phyloP scores from a whole-genome alignment of 257 asterid species.

The Plantago ovata region DNA sequence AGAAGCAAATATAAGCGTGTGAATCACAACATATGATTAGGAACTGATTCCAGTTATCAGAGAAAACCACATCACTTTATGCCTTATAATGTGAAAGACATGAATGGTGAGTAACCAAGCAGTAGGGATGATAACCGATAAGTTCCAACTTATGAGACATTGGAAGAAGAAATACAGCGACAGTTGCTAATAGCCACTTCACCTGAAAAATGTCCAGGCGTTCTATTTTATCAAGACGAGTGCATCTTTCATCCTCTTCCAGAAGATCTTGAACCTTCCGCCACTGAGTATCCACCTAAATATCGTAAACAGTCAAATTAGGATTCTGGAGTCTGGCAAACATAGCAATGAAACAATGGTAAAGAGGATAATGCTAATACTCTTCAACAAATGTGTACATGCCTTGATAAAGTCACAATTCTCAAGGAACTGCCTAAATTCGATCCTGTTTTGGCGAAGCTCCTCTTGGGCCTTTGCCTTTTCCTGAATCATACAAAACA shows the following conservation, averaged over 20 bases:
- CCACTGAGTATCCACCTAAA: constrained; percentile 95
- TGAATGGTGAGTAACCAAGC: too few relatives aligned
- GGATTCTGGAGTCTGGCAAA: background rate
- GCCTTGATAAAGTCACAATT: constrained; percentile 86
- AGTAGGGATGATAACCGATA: background rate
- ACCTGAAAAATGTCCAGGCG: constrained; percentile 95
- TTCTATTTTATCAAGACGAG: constrained; percentile 83
- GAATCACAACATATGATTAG: constrained; percentile 2
- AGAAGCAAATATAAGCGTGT: constrained; percentile 18
- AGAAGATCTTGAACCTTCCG: constrained; percentile 92
- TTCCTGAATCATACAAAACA: constrained; percentile 52
- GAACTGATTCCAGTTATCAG: constrained; percentile 7
- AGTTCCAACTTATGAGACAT: constrained; percentile 14
- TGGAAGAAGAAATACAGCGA: background rate
- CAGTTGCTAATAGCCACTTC: constrained; percentile 19
- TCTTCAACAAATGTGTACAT: constrained; percentile 14
- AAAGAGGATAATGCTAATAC: constrained; percentile 8
- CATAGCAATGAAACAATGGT: constrained; percentile 5
- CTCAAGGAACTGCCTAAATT: constrained; percentile 82
- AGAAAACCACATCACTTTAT: too few relatives aligned
- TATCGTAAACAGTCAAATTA: constrained; percentile 9
- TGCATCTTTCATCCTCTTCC: constrained; percentile 95
- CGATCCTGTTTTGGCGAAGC: constrained; percentile 58
- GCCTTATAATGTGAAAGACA: too few relatives aligned
- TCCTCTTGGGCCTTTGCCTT: constrained; percentile 92